Conservation (phyloP, 331 rosid genomes). For the Saraca asoca region DNA sequence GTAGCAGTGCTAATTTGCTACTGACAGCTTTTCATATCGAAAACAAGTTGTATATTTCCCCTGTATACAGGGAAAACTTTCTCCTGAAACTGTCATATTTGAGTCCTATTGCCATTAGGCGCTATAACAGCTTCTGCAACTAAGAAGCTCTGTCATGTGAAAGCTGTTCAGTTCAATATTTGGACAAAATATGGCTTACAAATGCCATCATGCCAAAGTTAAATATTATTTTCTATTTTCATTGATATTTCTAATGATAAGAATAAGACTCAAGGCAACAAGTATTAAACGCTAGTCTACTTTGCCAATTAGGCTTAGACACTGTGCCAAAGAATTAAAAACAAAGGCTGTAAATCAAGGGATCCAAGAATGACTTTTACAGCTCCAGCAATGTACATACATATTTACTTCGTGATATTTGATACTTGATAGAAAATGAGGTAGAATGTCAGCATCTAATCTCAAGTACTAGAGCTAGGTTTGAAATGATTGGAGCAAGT, state of each 20-base stretch:
- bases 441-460: too few relatives aligned
- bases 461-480: too few relatives aligned
- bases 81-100: too few relatives aligned
- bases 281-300: background rate
- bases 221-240: background rate
- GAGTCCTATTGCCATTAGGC: background rate
- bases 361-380: background rate
- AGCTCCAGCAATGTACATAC: background rate
- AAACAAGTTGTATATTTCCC: background rate
- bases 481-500: background rate
- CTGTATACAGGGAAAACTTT: background rate
- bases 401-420: too few relatives aligned
- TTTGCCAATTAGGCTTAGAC: constrained; percentile 2
- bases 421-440: too few relatives aligned
- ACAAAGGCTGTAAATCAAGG: background rate
- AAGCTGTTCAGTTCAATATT: background rate
- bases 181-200: too few relatives aligned
- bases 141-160: background rate
- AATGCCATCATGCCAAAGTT: background rate
- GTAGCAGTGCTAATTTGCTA: background rate
- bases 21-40: background rate
- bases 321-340: background rate
- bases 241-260: background rate
- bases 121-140: too few relatives aligned
- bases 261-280: background rate